Percentiles rank a stretch among this genome's conserved stretches.
Evolutionary conservation across 345 rosid species (phyloP).

Genomic region (Eutrema heterophyllum): DNA sequence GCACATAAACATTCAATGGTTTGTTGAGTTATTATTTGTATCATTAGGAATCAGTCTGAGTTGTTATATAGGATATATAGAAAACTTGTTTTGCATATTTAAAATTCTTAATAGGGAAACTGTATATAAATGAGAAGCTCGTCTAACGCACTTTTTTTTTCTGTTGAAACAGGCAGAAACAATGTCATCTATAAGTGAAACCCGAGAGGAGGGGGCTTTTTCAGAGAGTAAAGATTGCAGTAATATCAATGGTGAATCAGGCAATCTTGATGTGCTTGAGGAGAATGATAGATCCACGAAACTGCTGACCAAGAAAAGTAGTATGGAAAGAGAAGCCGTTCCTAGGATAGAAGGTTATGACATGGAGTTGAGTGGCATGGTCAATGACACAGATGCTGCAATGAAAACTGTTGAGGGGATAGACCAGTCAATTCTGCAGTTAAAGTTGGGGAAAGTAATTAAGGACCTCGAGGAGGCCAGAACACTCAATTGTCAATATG

Average conservation of each 20-base stretch:
- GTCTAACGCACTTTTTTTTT: background rate
- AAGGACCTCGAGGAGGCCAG: conserved; percentile 61
- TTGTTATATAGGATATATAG: background rate
- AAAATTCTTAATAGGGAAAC: background rate
- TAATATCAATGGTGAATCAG: conserved; percentile 22
- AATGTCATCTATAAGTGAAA: conserved; percentile 40
- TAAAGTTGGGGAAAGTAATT: conserved; percentile 46
- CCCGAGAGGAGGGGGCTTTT: conserved; percentile 32
- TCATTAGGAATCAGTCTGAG: background rate
- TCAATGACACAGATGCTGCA: conserved; percentile 17
- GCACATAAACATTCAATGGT: conserved; percentile 44
- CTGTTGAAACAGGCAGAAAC: conserved; percentile 46
- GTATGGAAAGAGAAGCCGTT: conserved; percentile 32
- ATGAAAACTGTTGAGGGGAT: conserved; percentile 29
- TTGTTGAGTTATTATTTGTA: conserved; percentile 25
- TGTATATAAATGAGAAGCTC: background rate
- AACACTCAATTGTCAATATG: conserved; percentile 48
- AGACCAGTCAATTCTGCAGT: conserved; percentile 37
- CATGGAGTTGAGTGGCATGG: conserved; percentile 22
- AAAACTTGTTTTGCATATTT: background rate
- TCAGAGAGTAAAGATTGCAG: conserved; percentile 32
- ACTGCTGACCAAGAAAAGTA: conserved; percentile 34
- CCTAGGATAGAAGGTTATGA: conserved; percentile 25
- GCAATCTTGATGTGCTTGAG: conserved; percentile 36
- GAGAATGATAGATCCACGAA: conserved; percentile 41